phyloP scores from a whole-genome alignment of 2,329 filamentous ascomycete species.

The Fonsecaea pedrosoi region DNA sequence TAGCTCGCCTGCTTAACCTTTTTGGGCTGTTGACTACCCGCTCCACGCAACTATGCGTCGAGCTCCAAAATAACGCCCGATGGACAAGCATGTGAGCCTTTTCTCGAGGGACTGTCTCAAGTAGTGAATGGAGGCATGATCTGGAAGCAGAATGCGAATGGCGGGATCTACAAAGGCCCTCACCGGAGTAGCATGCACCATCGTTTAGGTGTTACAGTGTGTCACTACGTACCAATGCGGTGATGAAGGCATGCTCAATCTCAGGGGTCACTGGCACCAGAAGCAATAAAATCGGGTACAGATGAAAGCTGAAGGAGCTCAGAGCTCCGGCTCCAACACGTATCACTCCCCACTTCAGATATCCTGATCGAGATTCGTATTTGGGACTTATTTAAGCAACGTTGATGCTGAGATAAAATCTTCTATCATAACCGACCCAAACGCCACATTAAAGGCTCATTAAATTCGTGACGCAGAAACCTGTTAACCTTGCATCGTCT shows the following conservation, averaged over 20 bases:
- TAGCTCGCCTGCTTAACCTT: not conserved
- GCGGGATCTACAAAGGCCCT: not conserved
- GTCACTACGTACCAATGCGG: too few relatives aligned
- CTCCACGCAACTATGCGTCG: not conserved
- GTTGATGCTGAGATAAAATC: not conserved
- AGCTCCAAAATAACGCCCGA: too few relatives aligned
- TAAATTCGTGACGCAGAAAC: not conserved
- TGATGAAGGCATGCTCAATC: not conserved
- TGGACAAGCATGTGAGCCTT: not conserved
- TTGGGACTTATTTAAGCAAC: not conserved
- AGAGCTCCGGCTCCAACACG: not conserved
- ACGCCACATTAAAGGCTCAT: slow-evolving; percentile 22
- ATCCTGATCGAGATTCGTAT: not conserved
- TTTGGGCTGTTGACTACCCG: not conserved
- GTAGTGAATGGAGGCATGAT: not conserved
- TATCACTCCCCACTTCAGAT: not conserved
- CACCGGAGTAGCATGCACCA: not conserved
- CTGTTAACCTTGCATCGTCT: slow-evolving; percentile 68
- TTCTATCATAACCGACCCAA: not conserved
- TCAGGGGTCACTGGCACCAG: not conserved
- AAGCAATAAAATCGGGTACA: not conserved
- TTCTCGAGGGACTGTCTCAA: too few relatives aligned
- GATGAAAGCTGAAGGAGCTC: not conserved
- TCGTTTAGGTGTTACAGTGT: too few relatives aligned
- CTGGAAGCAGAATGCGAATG: not conserved